phyloP scores from a whole-genome alignment of 495 filamentous ascomycete species.

The Wilcoxina mikolae region DNA sequence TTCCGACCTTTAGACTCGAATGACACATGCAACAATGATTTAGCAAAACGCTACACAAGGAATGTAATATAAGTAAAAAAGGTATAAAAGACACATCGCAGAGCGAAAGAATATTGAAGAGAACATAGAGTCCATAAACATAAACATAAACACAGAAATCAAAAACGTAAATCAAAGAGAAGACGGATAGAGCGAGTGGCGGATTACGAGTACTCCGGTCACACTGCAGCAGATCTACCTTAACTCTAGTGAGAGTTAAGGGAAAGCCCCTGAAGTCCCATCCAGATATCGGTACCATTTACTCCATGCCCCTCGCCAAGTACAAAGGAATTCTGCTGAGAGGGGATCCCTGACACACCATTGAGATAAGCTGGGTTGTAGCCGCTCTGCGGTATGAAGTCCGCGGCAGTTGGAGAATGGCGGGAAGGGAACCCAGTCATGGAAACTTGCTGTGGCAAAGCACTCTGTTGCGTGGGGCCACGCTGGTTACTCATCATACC shows the following conservation, averaged over 20 bases:
- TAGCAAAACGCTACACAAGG: not conserved
- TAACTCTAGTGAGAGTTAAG: slow-evolving; percentile 26
- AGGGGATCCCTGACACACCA: slow-evolving; percentile 16
- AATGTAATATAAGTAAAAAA: slow-evolving; percentile 15
- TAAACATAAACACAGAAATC: slow-evolving; percentile 12
- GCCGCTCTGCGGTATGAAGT: slow-evolving; percentile 23
- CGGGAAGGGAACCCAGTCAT: slow-evolving; percentile 17
- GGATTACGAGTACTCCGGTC: slow-evolving; percentile 20
- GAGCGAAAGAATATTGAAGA: no score
- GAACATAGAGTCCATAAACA: no score
- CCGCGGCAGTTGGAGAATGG: slow-evolving; percentile 17
- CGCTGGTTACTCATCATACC: slow-evolving; percentile 16
- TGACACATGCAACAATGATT: slow-evolving; percentile 2
- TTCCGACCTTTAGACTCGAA: slow-evolving; percentile 10
- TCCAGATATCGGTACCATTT: slow-evolving; percentile 20
- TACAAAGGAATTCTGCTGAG: slow-evolving; percentile 14
- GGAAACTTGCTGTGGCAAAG: slow-evolving; percentile 12
- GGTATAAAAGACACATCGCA: slow-evolving; percentile 13
- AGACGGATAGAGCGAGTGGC: no score
- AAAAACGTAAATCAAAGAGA: slow-evolving; percentile 15
- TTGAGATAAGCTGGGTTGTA: slow-evolving; percentile 22
- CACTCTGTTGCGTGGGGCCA: slow-evolving; percentile 10
- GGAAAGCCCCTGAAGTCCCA: slow-evolving; percentile 26
- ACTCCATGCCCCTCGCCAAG: slow-evolving; percentile 11
- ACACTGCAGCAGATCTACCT: slow-evolving; percentile 9